Evolutionary conservation across 2,329 filamentous ascomycete genomes (phyloP), one percentile per base, ranked within the genome.

Genomic region (Aspergillus sp.): DNA sequence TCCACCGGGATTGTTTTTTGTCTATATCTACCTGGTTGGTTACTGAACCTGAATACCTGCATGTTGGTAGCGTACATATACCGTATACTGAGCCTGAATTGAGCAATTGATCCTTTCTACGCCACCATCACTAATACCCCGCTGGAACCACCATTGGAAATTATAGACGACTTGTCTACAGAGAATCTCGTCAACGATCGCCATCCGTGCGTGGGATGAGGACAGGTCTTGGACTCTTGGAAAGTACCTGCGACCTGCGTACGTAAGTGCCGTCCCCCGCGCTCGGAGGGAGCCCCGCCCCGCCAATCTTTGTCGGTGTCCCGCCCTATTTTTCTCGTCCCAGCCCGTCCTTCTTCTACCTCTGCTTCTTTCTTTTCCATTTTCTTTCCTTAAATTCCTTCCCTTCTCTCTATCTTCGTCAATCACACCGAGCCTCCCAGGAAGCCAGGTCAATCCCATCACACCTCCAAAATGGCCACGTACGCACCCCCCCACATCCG

Each of bases 381-480:
- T 15, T 30, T 46, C 44, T 20, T 24, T 17, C 22, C 24, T 5
- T 46, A 8, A 30, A 6, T 7, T 20, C 7, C 4, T 37, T 37
- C 22, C n/a, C 22, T 46, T 9, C 24, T n/a, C 45, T 41, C 52
- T 41, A 42, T 50, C 44, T 8, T 52, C 48, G 22, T 51, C 45
- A 42, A 48, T 44, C 22, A 51, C 20, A 17, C 40, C 33, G 24
- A 27, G n/a, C 19, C 17, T 27, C 20, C 42, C n/a, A 34, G 44
- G 39, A 20, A 20, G 9, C 37, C 33, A 37, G 44, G 24, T 41
- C 41, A 22, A 41, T 5, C 12, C 19, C 22, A 20, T 20, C 30
- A 41, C 39, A 15, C 54, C 51, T 22, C 33, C 67, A 69, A 54
- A 66, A 75, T 75, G 73, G 66, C 73, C 61, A 74, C 73, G 73